These are phyloP conservation scores for Craterostigma plantagineum DNA, from an alignment of 257 asterid species.

Conservation along the genomic window DNA sequence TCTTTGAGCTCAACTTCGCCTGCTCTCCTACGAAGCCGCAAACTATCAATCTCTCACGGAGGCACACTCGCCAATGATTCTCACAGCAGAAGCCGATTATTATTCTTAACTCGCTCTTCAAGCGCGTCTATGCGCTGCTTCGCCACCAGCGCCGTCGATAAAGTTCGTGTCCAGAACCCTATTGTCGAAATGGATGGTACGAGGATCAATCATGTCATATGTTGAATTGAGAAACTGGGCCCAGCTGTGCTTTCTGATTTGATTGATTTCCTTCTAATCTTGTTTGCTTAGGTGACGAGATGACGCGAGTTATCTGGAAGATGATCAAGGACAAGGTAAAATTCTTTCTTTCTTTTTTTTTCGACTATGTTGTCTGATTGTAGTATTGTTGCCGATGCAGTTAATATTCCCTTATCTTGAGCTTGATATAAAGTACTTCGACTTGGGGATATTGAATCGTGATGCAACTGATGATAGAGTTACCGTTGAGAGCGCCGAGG, in stretches of 20 bases:
- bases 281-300: slow-evolving; percentile 56
- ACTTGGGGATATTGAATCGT: slow-evolving; percentile 72
- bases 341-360: neutral
- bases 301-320: slow-evolving; percentile 80
- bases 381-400: slow-evolving; percentile 20
- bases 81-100: too few species aligned
- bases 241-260: too few species aligned
- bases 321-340: slow-evolving; percentile 83
- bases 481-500: slow-evolving; percentile 87
- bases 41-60: too few species aligned
- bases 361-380: neutral
- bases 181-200: slow-evolving; percentile 95
- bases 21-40: too few species aligned
- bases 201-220: neutral
- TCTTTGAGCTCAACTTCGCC: too few species aligned
- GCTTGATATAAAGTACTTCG: slow-evolving; percentile 74
- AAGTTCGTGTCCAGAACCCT: slow-evolving; percentile 60
- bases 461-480: slow-evolving; percentile 74
- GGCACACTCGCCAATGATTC: too few species aligned
- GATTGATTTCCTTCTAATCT: neutral
- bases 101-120: too few species aligned
- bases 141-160: slow-evolving; percentile 30
- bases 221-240: neutral
- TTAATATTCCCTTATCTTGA: slow-evolving; percentile 72
- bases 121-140: slow-evolving; percentile 38